phyloP scores from a whole-genome alignment of 306 rosid genomes.

The Cotoneaster glaucophyllus region DNA sequence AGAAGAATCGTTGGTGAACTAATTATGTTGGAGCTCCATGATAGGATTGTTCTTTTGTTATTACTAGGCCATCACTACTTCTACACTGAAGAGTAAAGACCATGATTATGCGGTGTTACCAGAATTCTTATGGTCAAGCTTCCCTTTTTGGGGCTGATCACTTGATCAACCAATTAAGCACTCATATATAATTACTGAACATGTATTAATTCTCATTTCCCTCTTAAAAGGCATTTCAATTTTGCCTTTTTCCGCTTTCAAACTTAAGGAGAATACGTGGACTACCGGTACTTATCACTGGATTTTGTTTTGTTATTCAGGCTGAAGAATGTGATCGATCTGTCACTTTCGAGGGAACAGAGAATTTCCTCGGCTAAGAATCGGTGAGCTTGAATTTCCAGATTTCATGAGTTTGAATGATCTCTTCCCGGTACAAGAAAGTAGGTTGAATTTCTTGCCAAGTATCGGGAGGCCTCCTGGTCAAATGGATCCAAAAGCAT shows the following conservation, averaged over 20 bases:
- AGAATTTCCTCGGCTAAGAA: slow-evolving; percentile 81
- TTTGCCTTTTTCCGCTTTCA: background rate
- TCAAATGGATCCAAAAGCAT: slow-evolving; percentile 98
- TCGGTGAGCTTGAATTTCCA: slow-evolving; percentile 48
- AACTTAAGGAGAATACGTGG: background rate
- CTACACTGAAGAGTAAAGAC: background rate
- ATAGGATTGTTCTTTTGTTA: too few species aligned
- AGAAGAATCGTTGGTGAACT: background rate
- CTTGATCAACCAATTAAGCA: too few species aligned
- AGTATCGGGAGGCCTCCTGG: slow-evolving; percentile 96
- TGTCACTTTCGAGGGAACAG: slow-evolving; percentile 68
- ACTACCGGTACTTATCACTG: background rate
- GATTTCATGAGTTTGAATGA: background rate
- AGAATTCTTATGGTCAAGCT: background rate
- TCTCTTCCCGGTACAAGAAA: background rate
- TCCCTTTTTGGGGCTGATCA: too few species aligned
- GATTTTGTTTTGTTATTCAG: slow-evolving; percentile 29
- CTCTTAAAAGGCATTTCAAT: background rate
- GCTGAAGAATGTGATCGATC: slow-evolving; percentile 78
- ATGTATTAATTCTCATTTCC: background rate
- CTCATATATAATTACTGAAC: background rate
- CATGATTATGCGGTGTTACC: background rate
- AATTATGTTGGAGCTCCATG: background rate
- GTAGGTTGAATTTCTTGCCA: slow-evolving; percentile 12
- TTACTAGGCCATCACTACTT: background rate